phyloP scores from a whole-genome alignment of 2,329 filamentous ascomycete genomes.

The Xylaria arbuscula region DNA sequence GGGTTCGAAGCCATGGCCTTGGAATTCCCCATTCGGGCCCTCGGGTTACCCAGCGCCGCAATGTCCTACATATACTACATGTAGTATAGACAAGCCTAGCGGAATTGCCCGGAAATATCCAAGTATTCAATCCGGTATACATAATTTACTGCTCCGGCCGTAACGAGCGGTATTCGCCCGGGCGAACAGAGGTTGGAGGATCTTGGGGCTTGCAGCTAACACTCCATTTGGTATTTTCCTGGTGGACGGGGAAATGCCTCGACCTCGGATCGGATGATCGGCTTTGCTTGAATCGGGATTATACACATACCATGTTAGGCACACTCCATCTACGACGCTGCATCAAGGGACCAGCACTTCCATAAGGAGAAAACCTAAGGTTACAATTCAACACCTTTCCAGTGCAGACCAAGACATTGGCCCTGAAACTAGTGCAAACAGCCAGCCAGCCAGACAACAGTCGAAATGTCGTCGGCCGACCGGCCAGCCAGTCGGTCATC shows the following conservation, averaged over 20 bases:
- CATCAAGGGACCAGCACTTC: neutral
- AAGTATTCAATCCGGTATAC: neutral
- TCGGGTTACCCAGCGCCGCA: conserved; percentile 10
- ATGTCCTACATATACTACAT: no score
- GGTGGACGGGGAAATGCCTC: neutral
- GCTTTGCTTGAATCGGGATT: conserved; percentile 2
- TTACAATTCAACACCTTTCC: conserved; percentile 3
- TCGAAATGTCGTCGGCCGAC: neutral
- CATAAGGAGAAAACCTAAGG: neutral
- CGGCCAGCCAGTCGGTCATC: conserved; percentile 14
- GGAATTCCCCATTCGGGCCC: conserved; percentile 13
- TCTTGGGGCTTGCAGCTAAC: conserved; percentile 4
- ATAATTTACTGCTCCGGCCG: conserved; percentile 1
- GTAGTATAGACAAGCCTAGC: neutral
- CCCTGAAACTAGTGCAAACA: neutral
- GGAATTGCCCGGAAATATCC: neutral
- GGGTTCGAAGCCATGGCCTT: conserved; percentile 22
- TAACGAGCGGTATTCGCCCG: conserved; percentile 4
- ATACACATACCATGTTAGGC: neutral
- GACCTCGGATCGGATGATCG: neutral
- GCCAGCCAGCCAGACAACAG: neutral
- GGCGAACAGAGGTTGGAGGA: neutral
- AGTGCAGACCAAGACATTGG: neutral
- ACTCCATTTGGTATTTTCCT: neutral
- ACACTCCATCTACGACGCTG: neutral